Conservation (phyloP, 768 basidiomycete genomes). For the Melanogaster broomeanus region DNA sequence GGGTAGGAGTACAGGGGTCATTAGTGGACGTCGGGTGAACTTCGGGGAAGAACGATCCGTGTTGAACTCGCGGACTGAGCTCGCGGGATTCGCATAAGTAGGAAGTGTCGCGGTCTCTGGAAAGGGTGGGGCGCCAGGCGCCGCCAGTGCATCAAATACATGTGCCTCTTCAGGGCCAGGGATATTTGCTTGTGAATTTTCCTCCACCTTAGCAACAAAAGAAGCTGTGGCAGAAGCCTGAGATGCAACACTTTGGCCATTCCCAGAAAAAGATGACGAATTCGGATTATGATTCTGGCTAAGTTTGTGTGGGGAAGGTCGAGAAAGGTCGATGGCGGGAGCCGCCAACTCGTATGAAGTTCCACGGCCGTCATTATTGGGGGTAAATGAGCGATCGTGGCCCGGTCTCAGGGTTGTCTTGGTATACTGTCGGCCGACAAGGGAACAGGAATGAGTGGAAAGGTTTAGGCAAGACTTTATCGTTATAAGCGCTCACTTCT, state of each 20-base stretch:
- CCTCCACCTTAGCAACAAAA: slow-evolving; percentile 11
- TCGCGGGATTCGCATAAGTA: slow-evolving; percentile 13
- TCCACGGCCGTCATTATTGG: slow-evolving; percentile 30
- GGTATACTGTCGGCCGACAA: slow-evolving; percentile 20
- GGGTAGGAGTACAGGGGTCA: slow-evolving; percentile 53
- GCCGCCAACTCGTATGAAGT: slow-evolving; percentile 28
- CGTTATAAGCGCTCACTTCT: slow-evolving; percentile 48
- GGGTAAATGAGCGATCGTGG: slow-evolving; percentile 11
- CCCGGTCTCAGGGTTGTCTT: slow-evolving; percentile 22
- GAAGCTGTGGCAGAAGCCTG: slow-evolving; percentile 13
- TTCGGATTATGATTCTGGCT: slow-evolving; percentile 12
- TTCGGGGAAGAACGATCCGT: slow-evolving; percentile 11
- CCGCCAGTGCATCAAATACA: slow-evolving; percentile 4
- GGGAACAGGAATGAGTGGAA: slow-evolving; percentile 10
- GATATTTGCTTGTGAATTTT: slow-evolving; percentile 15
- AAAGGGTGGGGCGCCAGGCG: slow-evolving; percentile 10
- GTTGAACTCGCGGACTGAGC: slow-evolving; percentile 4
- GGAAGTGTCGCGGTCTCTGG: slow-evolving; percentile 4
- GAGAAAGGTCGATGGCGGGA: slow-evolving; percentile 12
- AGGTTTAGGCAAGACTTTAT: background rate
- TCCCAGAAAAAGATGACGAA: slow-evolving; percentile 25
- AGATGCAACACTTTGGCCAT: slow-evolving; percentile 10
- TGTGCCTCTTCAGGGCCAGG: slow-evolving; percentile 21
- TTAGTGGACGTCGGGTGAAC: slow-evolving; percentile 36
- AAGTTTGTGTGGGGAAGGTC: slow-evolving; percentile 15